phyloP scores from a whole-genome alignment of 2,329 filamentous ascomycete species.

The Leptographium wingfieldii region DNA sequence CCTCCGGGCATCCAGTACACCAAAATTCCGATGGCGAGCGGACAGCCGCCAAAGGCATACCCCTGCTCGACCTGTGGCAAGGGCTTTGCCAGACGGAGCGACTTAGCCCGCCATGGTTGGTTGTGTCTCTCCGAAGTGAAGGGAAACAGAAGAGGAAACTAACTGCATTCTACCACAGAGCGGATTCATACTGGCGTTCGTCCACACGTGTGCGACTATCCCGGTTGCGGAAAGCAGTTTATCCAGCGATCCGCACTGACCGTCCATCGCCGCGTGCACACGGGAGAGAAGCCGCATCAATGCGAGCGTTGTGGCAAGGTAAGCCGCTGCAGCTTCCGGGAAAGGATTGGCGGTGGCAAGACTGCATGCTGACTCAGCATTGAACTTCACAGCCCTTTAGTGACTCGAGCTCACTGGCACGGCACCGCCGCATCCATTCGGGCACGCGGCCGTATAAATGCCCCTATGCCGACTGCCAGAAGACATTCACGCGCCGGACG shows the following conservation, averaged over 20 bases:
- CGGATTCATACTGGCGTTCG: conserved; percentile 87
- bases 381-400: conserved; percentile 62
- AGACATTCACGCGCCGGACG: conserved; percentile 92
- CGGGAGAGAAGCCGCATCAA: conserved; percentile 96
- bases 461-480: conserved; percentile 93
- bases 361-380: neutral
- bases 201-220: conserved; percentile 84
- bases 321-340: conserved; percentile 17
- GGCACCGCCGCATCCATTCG: conserved; percentile 88
- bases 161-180: conserved; percentile 38
- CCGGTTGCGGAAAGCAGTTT: conserved; percentile 86
- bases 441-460: conserved; percentile 96
- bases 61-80: conserved; percentile 84
- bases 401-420: conserved; percentile 85
- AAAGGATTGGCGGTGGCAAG: neutral
- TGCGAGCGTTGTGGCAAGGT: conserved; percentile 96
- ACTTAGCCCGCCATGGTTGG: conserved; percentile 88
- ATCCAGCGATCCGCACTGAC: conserved; percentile 94
- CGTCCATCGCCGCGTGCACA: conserved; percentile 90
- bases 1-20: conserved; percentile 16
- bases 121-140: neutral
- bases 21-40: conserved; percentile 10
- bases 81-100: conserved; percentile 84
- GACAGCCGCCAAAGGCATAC: conserved; percentile 49
- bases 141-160: conserved; percentile 1